A percentile compares a stretch with the other conserved stretches of the same genome.
phyloP scores from a whole-genome alignment of 352 stramenopile genomes.

The Phytophthora citrophthora region DNA sequence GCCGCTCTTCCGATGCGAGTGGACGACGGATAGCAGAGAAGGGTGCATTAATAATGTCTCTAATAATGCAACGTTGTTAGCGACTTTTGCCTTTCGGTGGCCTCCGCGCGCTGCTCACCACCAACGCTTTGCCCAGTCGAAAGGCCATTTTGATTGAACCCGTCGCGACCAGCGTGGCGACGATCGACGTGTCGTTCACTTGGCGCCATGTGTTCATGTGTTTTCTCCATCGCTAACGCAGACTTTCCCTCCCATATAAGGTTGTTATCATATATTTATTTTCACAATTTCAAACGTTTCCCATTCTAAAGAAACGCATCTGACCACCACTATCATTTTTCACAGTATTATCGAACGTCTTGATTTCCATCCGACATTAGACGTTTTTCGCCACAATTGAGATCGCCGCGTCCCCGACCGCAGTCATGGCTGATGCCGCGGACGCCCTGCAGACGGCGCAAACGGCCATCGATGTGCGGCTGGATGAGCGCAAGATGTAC shows the following conservation, averaged over 20 bases:
- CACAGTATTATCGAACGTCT: neutral
- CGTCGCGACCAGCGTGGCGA: slow-evolving; percentile 16
- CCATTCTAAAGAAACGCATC: neutral
- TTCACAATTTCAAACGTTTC: too few relatives aligned
- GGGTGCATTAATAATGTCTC: neutral
- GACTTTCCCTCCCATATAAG: too few relatives aligned
- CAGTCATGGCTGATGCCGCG: slow-evolving; percentile 25
- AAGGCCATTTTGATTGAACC: slow-evolving; percentile 12
- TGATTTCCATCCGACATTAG: neutral
- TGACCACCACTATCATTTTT: neutral
- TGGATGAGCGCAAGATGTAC: slow-evolving; percentile 84
- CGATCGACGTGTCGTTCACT: slow-evolving; percentile 10
- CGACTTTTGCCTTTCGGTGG: slow-evolving; percentile 25
- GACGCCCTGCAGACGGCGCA: slow-evolving; percentile 39
- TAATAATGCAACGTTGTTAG: too few relatives aligned
- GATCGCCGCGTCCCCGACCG: slow-evolving; percentile 5
- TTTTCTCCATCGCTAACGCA: slow-evolving; percentile 2
- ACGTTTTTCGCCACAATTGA: slow-evolving; percentile 15
- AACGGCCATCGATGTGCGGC: slow-evolving; percentile 45
- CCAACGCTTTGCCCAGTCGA: slow-evolving; percentile 6
- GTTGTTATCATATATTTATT: too few relatives aligned
- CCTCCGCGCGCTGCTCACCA: neutral
- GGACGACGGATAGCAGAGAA: slow-evolving; percentile 26
- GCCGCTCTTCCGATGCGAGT: slow-evolving; percentile 14
- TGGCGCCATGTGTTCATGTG: slow-evolving; percentile 8